Base-by-base conservation (phyloP, 371 early-diverging fungal species). In the Quaeritorhiza haematococci region DNA sequence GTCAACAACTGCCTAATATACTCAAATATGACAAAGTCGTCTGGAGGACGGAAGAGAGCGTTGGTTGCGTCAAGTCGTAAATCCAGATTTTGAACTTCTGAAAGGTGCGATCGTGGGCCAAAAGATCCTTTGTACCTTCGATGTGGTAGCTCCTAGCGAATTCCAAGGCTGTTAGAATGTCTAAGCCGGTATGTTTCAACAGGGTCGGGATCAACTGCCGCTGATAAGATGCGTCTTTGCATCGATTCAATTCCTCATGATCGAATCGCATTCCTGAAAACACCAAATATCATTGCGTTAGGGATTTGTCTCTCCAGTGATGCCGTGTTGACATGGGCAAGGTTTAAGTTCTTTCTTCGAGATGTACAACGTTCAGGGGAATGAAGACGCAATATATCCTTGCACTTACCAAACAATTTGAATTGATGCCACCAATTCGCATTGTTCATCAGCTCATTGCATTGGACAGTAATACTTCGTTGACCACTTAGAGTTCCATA, bases 351-450 rank as follows among this genome's bases (percentile, higher is more conserved):
- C 32, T 32, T 51, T 6, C 17, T 43, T 41, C 44, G 42, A 44
- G 34, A 43, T n/a, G n/a, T n/a, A n/a, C n/a, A n/a, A n/a, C n/a
- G n/a, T n/a, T n/a, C n/a, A n/a, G n/a, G n/a, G n/a, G n/a, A n/a
- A n/a, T n/a, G n/a, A n/a, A n/a, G n/a, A n/a, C n/a, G n/a, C n/a
- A n/a, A n/a, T n/a, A n/a, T n/a, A n/a, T n/a, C n/a, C n/a, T 23
- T 69, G 32, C 32, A 23, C 56, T 24, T 59, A 75, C 78, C 67
- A 2, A 79, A 52, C 5, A 73, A 50, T 49, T 61, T 33, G 5
- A 79, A 56, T 49, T 80, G 75, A 27, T 74, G 67, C 66, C 67
- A 78, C 80, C 80, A 80, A 34, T 59, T 41, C n/a, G 75, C 71
- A 46, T 80, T 66, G 19, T 48, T 58, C 23, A 66, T 65, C 3